Evolutionary conservation across 1,284 basidiomycete species (phyloP).

Genomic region (Leccinum ponderosum): DNA sequence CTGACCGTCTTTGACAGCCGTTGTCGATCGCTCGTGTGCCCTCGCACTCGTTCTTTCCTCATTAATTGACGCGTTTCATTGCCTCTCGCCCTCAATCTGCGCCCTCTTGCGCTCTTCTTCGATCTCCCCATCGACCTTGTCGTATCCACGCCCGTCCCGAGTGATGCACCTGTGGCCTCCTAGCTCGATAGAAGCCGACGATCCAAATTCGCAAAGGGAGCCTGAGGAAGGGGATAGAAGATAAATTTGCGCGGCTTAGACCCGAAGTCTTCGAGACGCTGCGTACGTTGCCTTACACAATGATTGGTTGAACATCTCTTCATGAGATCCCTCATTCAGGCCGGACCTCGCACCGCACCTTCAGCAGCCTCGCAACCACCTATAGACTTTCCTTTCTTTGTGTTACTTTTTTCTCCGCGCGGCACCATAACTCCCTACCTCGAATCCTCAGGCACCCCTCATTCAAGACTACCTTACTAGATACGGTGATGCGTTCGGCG

Average conservation of each 20-base stretch:
- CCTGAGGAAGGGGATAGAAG: slow-evolving; percentile 50
- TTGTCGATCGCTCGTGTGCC: too few species aligned
- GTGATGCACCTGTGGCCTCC: not conserved
- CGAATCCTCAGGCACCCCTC: slow-evolving; percentile 58
- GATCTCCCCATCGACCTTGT: too few species aligned
- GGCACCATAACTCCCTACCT: slow-evolving; percentile 58
- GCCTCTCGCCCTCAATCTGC: too few species aligned
- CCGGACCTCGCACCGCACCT: slow-evolving; percentile 52
- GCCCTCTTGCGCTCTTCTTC: too few species aligned
- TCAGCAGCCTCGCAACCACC: slow-evolving; percentile 73
- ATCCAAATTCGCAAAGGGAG: slow-evolving; percentile 51
- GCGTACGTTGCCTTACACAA: slow-evolving; percentile 46
- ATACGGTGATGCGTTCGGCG: slow-evolving; percentile 85
- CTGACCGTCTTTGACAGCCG: too few species aligned
- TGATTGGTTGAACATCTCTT: not conserved
- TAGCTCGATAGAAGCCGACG: slow-evolving; percentile 48
- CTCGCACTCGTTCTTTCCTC: too few species aligned
- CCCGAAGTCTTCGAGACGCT: slow-evolving; percentile 77
- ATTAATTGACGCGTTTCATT: too few species aligned
- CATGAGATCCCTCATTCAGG: slow-evolving; percentile 33
- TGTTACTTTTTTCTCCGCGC: slow-evolving; percentile 76
- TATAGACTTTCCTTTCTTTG: slow-evolving; percentile 78
- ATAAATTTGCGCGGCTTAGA: slow-evolving; percentile 67
- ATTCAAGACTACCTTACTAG: slow-evolving; percentile 77
- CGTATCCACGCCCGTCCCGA: too few species aligned